Conservation (phyloP, 1,284 basidiomycete genomes). For the Fomitopsis pinicola region DNA sequence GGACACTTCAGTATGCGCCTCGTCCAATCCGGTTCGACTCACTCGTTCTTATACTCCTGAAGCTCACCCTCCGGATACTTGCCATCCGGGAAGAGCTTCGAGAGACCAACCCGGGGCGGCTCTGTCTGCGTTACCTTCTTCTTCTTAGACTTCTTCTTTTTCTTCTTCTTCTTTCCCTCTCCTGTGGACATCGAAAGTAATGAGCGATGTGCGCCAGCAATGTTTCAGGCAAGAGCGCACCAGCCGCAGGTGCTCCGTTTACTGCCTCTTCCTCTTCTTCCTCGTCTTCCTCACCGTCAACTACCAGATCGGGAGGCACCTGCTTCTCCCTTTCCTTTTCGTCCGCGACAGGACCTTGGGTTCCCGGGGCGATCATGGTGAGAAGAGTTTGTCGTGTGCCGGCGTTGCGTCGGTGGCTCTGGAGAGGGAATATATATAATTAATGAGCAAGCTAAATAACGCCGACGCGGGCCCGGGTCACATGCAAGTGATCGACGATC, state of each 20-base stretch:
- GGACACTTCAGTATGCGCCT: conserved; percentile 1
- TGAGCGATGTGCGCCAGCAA: neutral
- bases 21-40: conserved; percentile 24
- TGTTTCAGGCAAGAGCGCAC: conserved; percentile 2
- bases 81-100: conserved; percentile 86
- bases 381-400: too few relatives aligned
- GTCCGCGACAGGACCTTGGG: neutral
- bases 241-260: conserved; percentile 23
- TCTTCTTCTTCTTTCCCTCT: conserved; percentile 67
- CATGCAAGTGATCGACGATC: neutral
- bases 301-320: conserved; percentile 16
- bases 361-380: neutral
- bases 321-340: conserved; percentile 18
- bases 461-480: neutral
- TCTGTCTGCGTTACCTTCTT: conserved; percentile 82
- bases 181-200: conserved; percentile 13
- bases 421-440: neutral
- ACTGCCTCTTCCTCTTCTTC: conserved; percentile 26
- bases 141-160: conserved; percentile 92
- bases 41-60: conserved; percentile 91
- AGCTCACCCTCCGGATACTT: conserved; percentile 91
- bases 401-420: neutral
- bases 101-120: conserved; percentile 88
- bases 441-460: neutral
- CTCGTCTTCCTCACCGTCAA: conserved; percentile 19